Evolutionary conservation across 306 rosid genomes (phyloP), one percentile per base, ranked within the genome.

Genomic region (Cicer yamashitae): DNA sequence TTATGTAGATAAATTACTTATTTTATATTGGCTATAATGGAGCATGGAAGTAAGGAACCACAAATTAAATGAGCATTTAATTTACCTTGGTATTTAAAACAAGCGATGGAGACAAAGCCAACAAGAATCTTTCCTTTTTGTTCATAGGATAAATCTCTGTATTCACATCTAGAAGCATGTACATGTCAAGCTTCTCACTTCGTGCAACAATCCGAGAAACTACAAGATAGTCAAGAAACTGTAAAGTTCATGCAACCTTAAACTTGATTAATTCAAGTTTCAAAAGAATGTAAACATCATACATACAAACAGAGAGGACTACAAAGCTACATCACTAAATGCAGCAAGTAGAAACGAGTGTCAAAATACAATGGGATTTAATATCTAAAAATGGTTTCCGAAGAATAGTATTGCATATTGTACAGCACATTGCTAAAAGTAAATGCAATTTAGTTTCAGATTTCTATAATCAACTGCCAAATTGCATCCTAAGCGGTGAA

Each of bases 71-170:
- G 44, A 57, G 40, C 7, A 51, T 56, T 10, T 62, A 46, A 37
- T 15, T 76, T 86, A 94, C 97, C 96, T 91, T 88, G 15, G 80
- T 61, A 11, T 54, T 81, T 78, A 85, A 87, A 86, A 88, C 84
- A 44, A 91, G 89, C 5, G 97, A 82, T 44, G 97, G 94, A 68
- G 97, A 81, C 63, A 91, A 54, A 25, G 85, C 92, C 96, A 94
- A 76, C 83, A 90, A 64, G 78, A 90, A 87, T 70, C 78, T 88
- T 14, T 94, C 97, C 15, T 82, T 81, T 82, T 76, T 73, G 3
- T 70, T 80, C 77, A 94, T 80, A 13, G 96, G 96, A 85, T 90
- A 94, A 79, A 94, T 84, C 84, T 94, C 96, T 1, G 96, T 81
- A 74, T 91, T 90, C 52, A 91, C 89, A 78, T 94, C 98, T 22